Evolutionary conservation across 2,329 filamentous ascomycete genomes (phyloP), one percentile per base, ranked within the genome.

Genomic region (Paraphoma chrysanthemicola): DNA sequence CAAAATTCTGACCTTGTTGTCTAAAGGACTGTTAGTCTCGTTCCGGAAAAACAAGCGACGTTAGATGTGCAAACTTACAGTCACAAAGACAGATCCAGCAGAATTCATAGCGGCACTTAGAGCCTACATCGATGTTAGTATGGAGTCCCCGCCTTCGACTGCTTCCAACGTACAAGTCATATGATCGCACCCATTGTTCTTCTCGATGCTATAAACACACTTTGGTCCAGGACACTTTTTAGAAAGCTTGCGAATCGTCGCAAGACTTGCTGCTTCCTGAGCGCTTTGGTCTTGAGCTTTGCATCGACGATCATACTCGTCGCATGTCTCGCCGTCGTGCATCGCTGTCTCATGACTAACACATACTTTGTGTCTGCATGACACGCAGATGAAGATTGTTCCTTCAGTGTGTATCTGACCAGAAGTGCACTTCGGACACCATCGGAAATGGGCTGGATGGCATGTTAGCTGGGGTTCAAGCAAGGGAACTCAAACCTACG

Each of bases 371-470:
- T 68, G 73, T n/a, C 62, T 56, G 62, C 77, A 78, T 2, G 51
- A 46, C 4, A 36, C 55, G 53, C 77, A 79, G 23, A 62, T 52
- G 68, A 78, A 77, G 18, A 81, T 81, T 0, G 82, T 79, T 6
- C 79, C 74, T 1, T 67, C 53, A 6, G 38, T 41, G 49, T 86
- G 83, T 8, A 84, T 75, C 56, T 86, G 83, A 0, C 84, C 83
- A 2, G 74, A 79, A 3, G 72, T 75, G 62, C 85, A 87, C 71
- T 75, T 0, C 81, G 68, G 9, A 60, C 85, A 87, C 79, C 81
- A 84, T 16, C 80, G 68, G 63, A 85, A 86, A 41, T 80, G 79
- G 0, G 76, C 31, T 36, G 12, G 3, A 28, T 14, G n/a, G n/a
- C 36, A 14, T 17, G n/a, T 7, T 28, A 7, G 17, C 10, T 29